A percentile compares a stretch with the other conserved stretches of the same genome.
Evolutionary conservation across 129 eudicot species (phyloP).

Genomic region (Smallanthus sonchifolius): DNA sequence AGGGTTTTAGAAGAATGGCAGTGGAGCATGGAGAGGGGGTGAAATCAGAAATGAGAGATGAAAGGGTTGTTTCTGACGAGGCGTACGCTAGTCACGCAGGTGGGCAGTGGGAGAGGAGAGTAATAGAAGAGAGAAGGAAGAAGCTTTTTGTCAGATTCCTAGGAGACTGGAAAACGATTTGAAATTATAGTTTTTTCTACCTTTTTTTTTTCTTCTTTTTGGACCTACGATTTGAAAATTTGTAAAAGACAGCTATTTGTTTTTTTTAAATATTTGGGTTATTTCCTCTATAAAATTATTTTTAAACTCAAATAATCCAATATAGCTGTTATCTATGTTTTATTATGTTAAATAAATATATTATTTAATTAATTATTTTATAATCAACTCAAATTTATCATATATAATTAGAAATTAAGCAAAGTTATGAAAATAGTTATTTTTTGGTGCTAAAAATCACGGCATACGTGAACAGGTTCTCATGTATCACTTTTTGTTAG

Average conservation of each 20-base stretch:
- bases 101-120: background rate
- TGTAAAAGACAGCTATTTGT: background rate
- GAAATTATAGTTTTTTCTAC: conserved; percentile 1
- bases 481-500: too few species aligned
- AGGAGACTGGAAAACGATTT: conserved; percentile 26
- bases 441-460: too few species aligned
- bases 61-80: background rate
- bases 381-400: too few species aligned
- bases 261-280: background rate
- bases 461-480: too few species aligned
- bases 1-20: conserved; percentile 1
- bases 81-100: conserved; percentile 33
- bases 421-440: too few species aligned
- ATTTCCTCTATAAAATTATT: background rate
- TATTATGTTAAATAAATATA: too few species aligned
- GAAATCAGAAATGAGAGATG: background rate
- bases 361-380: too few species aligned
- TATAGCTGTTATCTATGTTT: background rate
- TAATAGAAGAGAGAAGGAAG: background rate
- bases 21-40: background rate
- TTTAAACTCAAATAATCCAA: background rate
- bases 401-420: too few species aligned
- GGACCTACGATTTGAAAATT: background rate
- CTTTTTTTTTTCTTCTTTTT: background rate
- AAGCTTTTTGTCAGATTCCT: conserved; percentile 43